Conservation (phyloP, 441 rosid species). For the Aleurites moluccanus region DNA sequence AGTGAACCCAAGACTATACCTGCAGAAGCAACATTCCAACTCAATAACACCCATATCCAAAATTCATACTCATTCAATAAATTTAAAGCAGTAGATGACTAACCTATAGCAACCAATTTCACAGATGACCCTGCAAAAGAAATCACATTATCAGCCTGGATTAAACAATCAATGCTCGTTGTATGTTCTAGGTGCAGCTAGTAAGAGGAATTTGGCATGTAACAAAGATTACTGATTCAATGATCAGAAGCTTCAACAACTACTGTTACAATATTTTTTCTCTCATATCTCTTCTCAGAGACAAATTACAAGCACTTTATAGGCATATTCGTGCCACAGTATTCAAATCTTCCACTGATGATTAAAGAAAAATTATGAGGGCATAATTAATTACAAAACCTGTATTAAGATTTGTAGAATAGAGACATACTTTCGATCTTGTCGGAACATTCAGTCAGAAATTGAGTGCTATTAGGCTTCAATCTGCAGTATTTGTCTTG, state of each 20-base stretch:
- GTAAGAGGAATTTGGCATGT: neutral
- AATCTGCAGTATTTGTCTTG: conserved; percentile 15
- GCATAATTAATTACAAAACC: neutral
- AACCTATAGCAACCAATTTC: neutral
- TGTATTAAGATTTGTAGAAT: neutral
- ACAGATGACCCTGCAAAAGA: neutral
- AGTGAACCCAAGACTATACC: neutral
- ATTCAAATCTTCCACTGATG: neutral
- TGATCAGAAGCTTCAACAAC: too few relatives aligned
- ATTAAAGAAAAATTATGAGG: too few relatives aligned
- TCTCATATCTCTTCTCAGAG: neutral
- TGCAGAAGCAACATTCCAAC: neutral
- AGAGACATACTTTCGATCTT: neutral
- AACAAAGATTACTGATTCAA: neutral
- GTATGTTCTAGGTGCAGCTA: neutral
- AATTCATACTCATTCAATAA: neutral
- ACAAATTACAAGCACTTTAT: neutral
- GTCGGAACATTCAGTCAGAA: conserved; percentile 6
- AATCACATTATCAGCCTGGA: neutral
- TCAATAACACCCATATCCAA: neutral
- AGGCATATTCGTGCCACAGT: neutral
- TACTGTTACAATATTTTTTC: neutral
- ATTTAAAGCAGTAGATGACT: neutral
- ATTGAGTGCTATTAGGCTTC: conserved; percentile 2
- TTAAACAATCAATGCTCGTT: neutral